Evolutionary conservation across 2,329 filamentous ascomycete species (phyloP).

Genomic region (Fusarium pseudocircinatum): DNA sequence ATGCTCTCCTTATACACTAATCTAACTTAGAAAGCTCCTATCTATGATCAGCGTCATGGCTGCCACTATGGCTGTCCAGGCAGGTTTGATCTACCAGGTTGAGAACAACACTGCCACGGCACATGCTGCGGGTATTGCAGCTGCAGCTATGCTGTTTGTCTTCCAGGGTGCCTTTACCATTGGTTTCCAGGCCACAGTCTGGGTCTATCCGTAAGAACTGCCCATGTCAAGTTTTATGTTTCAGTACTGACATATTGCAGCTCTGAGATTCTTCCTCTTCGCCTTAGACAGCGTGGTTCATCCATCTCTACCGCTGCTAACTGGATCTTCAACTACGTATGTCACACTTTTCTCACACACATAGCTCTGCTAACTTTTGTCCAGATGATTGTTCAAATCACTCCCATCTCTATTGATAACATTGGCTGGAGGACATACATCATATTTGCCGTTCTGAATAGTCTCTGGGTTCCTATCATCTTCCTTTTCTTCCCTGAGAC

Average conservation of each 20-base stretch:
- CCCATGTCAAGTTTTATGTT: accelerated
- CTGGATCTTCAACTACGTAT: slow-evolving; percentile 49
- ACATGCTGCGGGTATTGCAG: slow-evolving; percentile 49
- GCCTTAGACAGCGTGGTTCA: slow-evolving; percentile 45
- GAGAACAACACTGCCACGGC: slow-evolving; percentile 47
- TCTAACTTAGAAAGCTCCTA: slow-evolving; percentile 42
- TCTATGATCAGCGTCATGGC: slow-evolving; percentile 54
- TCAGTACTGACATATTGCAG: slow-evolving; percentile 8
- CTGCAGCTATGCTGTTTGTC: slow-evolving; percentile 53
- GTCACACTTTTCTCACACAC: no score
- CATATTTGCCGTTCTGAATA: slow-evolving; percentile 58
- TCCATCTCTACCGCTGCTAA: slow-evolving; percentile 48
- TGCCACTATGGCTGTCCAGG: slow-evolving; percentile 53
- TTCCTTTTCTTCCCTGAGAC: slow-evolving; percentile 61
- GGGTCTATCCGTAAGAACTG: slow-evolving; percentile 44
- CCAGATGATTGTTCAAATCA: slow-evolving; percentile 33
- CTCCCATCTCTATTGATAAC: slow-evolving; percentile 44
- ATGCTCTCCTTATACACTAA: accelerated
- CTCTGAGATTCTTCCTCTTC: slow-evolving; percentile 47
- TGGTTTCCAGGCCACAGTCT: slow-evolving; percentile 50
- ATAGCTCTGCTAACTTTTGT: background rate
- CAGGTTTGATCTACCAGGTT: slow-evolving; percentile 53
- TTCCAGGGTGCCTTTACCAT: slow-evolving; percentile 54
- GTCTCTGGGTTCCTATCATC: slow-evolving; percentile 38
- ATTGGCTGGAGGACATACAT: slow-evolving; percentile 60